phyloP scores from a whole-genome alignment of 768 basidiomycete species.

The Hirschioporus abietinus region DNA sequence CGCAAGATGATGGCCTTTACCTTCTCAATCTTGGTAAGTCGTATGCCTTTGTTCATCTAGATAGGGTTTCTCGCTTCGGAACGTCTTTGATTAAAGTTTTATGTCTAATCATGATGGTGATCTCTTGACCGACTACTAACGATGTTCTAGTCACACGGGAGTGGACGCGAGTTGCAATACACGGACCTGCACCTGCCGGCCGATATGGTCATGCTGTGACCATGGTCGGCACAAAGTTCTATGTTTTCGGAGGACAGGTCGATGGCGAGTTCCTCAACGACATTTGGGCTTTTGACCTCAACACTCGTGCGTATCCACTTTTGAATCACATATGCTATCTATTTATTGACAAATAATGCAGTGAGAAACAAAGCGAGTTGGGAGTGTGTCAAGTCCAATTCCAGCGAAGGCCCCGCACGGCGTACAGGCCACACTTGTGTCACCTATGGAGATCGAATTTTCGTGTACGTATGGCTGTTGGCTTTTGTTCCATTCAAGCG shows the following conservation, averaged over 20 bases:
- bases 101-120: slow-evolving; percentile 4
- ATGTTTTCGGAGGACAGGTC: slow-evolving; percentile 94
- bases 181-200: slow-evolving; percentile 75
- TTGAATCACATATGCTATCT: background rate
- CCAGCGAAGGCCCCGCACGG: slow-evolving; percentile 60
- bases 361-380: slow-evolving; percentile 82
- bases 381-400: slow-evolving; percentile 69
- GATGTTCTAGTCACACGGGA: slow-evolving; percentile 71
- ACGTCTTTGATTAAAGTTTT: background rate
- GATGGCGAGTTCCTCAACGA: slow-evolving; percentile 94
- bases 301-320: slow-evolving; percentile 62
- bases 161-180: slow-evolving; percentile 85
- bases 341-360: slow-evolving; percentile 22
- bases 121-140: slow-evolving; percentile 8
- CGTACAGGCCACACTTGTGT: slow-evolving; percentile 92
- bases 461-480: slow-evolving; percentile 54
- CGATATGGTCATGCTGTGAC: slow-evolving; percentile 95
- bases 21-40: slow-evolving; percentile 86
- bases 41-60: background rate
- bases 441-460: slow-evolving; percentile 74
- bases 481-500: slow-evolving; percentile 14
- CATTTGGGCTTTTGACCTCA: slow-evolving; percentile 93
- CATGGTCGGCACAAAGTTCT: slow-evolving; percentile 88
- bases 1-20: slow-evolving; percentile 90
- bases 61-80: background rate